Evolutionary conservation across 805 yeast genomes (phyloP).

Genomic region (Kluyveromyces nonfermentans): DNA sequence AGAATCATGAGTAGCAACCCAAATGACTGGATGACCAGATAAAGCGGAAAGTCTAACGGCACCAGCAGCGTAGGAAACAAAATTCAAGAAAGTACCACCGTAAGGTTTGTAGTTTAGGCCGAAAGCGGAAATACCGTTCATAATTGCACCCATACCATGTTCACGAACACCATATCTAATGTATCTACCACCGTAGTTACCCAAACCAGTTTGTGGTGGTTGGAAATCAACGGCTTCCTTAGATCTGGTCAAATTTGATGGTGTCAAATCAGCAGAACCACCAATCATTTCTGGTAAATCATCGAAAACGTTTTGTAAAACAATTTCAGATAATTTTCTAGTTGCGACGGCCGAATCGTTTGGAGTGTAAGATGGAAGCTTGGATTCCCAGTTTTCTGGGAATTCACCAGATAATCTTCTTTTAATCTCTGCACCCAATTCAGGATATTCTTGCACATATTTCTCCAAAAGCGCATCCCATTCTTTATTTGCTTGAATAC

Average conservation of each 20-base stretch:
- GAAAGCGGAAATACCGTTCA: slow-evolving; percentile 93
- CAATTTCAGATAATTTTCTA: slow-evolving; percentile 85
- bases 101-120: slow-evolving; percentile 77
- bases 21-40: slow-evolving; percentile 72
- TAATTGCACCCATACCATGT: slow-evolving; percentile 98
- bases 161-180: slow-evolving; percentile 98
- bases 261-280: slow-evolving; percentile 98
- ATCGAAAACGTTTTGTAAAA: slow-evolving; percentile 50
- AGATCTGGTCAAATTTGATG: slow-evolving; percentile 92
- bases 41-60: slow-evolving; percentile 79
- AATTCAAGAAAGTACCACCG: slow-evolving; percentile 98
- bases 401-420: slow-evolving; percentile 73
- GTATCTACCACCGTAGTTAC: slow-evolving; percentile 87
- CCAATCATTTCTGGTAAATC: slow-evolving; percentile 83
- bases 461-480: slow-evolving; percentile 61
- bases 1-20: slow-evolving; percentile 88
- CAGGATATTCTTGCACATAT: slow-evolving; percentile 65
- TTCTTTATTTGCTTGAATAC: slow-evolving; percentile 58
- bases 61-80: slow-evolving; percentile 77
- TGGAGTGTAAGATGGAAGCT: slow-evolving; percentile 72
- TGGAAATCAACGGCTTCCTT: slow-evolving; percentile 83
- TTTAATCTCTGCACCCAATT: slow-evolving; percentile 63
- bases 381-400: slow-evolving; percentile 73
- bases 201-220: slow-evolving; percentile 69
- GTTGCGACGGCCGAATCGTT: slow-evolving; percentile 80